A percentile compares a stretch with the other conserved stretches of the same genome.
These are phyloP conservation scores for Dillenia suffruticosa DNA, from an alignment of 164 flowering plant genomes.

Conservation along the genomic window DNA sequence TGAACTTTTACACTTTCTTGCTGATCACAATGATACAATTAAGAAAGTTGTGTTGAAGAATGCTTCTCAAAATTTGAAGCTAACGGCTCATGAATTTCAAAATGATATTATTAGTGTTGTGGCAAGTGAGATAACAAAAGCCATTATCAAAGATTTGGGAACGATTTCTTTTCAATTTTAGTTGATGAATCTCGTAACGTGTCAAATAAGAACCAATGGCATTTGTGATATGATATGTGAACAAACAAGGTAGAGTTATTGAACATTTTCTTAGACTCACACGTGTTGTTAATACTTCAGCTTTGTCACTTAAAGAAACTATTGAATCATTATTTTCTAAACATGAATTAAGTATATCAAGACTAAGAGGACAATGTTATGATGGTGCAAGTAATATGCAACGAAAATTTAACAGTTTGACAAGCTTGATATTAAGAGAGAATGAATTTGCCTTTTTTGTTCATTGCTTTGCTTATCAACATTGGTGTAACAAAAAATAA, in stretches of 20 bases:
- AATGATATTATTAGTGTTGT: conserved; percentile 13
- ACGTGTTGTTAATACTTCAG: conserved; percentile 1
- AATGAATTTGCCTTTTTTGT: conserved; percentile 7
- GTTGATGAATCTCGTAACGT: conserved; percentile 4
- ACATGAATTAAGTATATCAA: conserved; percentile 4
- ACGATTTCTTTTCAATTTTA: not conserved
- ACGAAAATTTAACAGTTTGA: too few relatives aligned
- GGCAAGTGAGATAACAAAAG: not conserved
- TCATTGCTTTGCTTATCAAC: conserved; percentile 17
- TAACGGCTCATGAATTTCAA: conserved; percentile 9
- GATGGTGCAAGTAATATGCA: conserved; percentile 16
- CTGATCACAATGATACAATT: conserved; percentile 6
- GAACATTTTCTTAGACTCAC: conserved; percentile 1
- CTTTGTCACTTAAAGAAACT: not conserved
- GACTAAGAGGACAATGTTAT: conserved; percentile 10
- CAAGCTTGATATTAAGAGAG: too few relatives aligned
- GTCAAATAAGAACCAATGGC: conserved; percentile 15
- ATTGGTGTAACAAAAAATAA: conserved; percentile 2
- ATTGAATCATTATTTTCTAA: conserved; percentile 1
- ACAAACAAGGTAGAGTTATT: not conserved
- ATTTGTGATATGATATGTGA: conserved; percentile 9
- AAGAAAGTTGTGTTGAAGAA: conserved; percentile 8
- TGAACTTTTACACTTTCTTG: conserved; percentile 9
- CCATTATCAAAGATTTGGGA: conserved; percentile 6
- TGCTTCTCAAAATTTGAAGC: conserved; percentile 12